These are phyloP conservation scores for Ceratocystis eucalypticola DNA, from an alignment of 2,329 filamentous ascomycete genomes.

Conservation along the genomic window DNA sequence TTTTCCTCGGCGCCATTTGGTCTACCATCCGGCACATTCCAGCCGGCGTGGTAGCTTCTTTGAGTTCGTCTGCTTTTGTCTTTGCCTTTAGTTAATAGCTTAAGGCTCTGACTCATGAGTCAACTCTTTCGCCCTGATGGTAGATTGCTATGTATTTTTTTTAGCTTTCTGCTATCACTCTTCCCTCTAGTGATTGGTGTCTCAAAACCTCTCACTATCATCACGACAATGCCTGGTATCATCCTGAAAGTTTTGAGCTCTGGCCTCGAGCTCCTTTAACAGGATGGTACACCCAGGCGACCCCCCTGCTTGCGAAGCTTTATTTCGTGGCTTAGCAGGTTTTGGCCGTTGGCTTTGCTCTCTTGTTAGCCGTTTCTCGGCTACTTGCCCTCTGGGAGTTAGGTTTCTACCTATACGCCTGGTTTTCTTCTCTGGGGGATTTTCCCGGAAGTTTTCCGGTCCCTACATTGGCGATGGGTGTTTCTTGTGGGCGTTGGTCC, in stretches of 20 bases:
- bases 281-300: not conserved
- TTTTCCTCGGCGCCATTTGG: not conserved
- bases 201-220: not conserved
- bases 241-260: not conserved
- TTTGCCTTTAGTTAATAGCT: not conserved
- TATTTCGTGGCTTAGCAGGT: not conserved
- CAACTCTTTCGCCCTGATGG: not conserved
- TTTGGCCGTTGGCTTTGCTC: not conserved
- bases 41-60: not conserved
- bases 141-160: not conserved
- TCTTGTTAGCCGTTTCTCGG: not conserved
- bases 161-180: not conserved
- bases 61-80: not conserved
- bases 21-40: not conserved
- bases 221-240: not conserved
- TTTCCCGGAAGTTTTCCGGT: not conserved
- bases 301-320: not conserved
- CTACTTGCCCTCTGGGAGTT: no score
- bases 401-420: no score
- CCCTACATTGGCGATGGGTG: not conserved
- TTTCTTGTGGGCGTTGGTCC: not conserved
- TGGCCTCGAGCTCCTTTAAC: not conserved
- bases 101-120: not conserved
- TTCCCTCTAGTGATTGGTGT: not conserved
- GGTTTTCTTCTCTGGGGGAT: not conserved